These are phyloP conservation scores for Rhizopogon salebrosus DNA, from an alignment of 768 basidiomycete species.

Conservation along the genomic window DNA sequence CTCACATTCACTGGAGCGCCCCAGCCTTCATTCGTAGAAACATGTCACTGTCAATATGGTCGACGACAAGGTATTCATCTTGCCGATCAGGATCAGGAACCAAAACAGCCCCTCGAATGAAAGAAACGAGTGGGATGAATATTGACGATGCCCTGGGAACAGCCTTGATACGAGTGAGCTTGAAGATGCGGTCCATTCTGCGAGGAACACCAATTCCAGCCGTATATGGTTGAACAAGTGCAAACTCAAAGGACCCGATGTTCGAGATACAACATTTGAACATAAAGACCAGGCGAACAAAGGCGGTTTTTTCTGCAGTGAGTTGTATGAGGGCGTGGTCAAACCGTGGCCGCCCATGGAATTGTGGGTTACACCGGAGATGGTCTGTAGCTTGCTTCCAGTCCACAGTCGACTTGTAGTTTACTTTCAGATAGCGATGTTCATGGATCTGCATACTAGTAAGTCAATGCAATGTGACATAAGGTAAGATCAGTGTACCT, in stretches of 20 bases:
- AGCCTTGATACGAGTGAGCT: constrained; percentile 1
- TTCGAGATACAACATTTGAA: constrained; percentile 1
- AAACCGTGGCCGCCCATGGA: constrained; percentile 20
- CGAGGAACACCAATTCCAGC: not conserved
- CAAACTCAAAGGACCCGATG: not conserved
- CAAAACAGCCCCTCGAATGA: constrained; percentile 24
- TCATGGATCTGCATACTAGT: constrained; percentile 15
- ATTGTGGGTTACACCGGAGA: constrained; percentile 23
- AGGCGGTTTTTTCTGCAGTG: not conserved
- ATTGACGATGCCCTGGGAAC: constrained; percentile 3
- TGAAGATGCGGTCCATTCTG: not conserved
- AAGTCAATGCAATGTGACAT: not conserved
- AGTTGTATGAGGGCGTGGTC: constrained; percentile 14
- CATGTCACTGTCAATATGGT: constrained; percentile 27
- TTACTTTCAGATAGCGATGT: constrained; percentile 19
- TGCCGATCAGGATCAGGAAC: constrained; percentile 11
- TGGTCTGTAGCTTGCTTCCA: constrained; percentile 23
- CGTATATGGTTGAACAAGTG: constrained; percentile 2
- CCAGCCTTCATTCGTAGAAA: constrained; percentile 6
- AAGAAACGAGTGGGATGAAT: constrained; percentile 24
- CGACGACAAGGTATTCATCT: constrained; percentile 22
- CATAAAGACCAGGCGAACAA: not conserved
- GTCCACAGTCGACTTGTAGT: constrained; percentile 22
- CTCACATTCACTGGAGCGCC: not conserved
- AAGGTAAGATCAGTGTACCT: not conserved